A percentile compares a stretch with the other conserved stretches of the same genome.
Conservation (phyloP, 208 protist species). For the Entamoeba invadens region DNA sequence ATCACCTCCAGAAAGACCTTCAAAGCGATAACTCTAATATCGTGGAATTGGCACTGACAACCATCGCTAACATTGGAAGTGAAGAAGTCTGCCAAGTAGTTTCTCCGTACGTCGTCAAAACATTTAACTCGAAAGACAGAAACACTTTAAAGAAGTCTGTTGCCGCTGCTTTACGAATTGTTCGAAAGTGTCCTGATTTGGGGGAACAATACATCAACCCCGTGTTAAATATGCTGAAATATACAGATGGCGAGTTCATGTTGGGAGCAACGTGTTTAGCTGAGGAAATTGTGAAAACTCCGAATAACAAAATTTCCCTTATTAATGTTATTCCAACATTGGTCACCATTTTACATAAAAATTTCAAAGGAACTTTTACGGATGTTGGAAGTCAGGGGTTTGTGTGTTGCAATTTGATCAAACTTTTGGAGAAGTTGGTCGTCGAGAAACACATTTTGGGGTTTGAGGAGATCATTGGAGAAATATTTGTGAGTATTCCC, state of each 20-base stretch:
- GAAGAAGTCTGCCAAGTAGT: slow-evolving; percentile 80
- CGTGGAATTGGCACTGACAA: slow-evolving; percentile 54
- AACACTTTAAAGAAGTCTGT: slow-evolving; percentile 80
- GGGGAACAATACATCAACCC: slow-evolving; percentile 71
- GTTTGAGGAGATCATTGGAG: background rate
- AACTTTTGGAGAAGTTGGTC: background rate
- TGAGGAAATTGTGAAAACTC: background rate
- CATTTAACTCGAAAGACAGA: slow-evolving; percentile 58
- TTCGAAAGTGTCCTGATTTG: slow-evolving; percentile 71
- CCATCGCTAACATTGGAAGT: slow-evolving; percentile 68
- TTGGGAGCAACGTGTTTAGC: background rate
- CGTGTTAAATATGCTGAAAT: slow-evolving; percentile 43
- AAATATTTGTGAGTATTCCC: background rate
- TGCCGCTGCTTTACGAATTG: slow-evolving; percentile 56
- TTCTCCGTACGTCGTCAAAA: slow-evolving; percentile 64
- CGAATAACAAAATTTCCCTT: background rate
- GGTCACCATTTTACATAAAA: background rate
- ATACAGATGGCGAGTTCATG: slow-evolving; percentile 39
- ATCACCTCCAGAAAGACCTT: slow-evolving; percentile 55
- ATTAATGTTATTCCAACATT: background rate
- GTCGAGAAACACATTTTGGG: background rate
- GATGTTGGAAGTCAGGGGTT: background rate
- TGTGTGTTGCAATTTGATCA: background rate
- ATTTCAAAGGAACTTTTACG: background rate
- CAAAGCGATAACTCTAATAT: slow-evolving; percentile 51